These are phyloP conservation scores for Pelargonium cotyledonis DNA, from an alignment of 441 rosid genomes.

Conservation along the genomic window DNA sequence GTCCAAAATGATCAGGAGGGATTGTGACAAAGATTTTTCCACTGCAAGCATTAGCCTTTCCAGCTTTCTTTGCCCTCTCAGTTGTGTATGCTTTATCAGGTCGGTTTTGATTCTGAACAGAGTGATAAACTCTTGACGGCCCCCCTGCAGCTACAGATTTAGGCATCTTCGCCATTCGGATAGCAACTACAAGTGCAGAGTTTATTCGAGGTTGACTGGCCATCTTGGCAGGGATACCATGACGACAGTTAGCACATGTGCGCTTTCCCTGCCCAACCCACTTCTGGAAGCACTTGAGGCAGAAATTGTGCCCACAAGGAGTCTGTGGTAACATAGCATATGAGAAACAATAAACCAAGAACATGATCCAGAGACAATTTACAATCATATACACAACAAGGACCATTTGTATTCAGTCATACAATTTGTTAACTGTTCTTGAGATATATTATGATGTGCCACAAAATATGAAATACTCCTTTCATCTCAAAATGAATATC, in stretches of 20 bases:
- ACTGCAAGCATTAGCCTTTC: conserved; percentile 76
- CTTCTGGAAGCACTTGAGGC: conserved; percentile 19
- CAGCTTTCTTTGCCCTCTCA: conserved; percentile 56
- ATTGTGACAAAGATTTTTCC: conserved; percentile 67
- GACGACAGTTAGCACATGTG: conserved; percentile 63
- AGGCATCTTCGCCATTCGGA: conserved; percentile 55
- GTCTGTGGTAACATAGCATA: no score
- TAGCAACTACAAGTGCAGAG: conserved; percentile 50
- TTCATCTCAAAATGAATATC: no score
- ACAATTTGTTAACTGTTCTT: no score
- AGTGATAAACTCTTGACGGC: not conserved
- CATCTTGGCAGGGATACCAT: conserved; percentile 40
- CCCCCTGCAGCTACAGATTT: conserved; percentile 24
- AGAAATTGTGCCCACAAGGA: conserved; percentile 7
- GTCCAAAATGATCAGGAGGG: conserved; percentile 79
- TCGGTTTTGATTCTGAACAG: conserved; percentile 50
- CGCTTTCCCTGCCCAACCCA: conserved; percentile 56
- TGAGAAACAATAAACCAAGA: not conserved
- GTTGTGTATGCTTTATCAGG: conserved; percentile 75
- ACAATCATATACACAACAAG: no score
- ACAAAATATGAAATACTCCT: no score
- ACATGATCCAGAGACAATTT: no score
- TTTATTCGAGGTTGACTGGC: conserved; percentile 67
- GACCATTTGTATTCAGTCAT: no score
- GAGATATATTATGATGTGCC: no score